phyloP scores from a whole-genome alignment of 1,284 basidiomycete species.

The Paramarasmius palmivorus region DNA sequence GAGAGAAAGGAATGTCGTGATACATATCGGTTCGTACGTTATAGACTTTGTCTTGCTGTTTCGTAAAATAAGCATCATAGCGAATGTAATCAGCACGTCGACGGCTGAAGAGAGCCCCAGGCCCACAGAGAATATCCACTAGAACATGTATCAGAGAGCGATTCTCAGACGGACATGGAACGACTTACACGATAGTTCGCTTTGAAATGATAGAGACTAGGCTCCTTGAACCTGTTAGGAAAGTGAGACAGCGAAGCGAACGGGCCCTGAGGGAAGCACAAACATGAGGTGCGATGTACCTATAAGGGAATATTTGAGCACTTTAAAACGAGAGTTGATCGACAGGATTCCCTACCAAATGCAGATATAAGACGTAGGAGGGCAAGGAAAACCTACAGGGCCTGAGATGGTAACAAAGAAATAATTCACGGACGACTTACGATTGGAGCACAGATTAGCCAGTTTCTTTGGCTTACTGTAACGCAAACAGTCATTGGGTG shows the following conservation, averaged over 20 bases:
- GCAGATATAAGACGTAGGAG: not conserved
- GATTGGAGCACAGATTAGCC: not conserved
- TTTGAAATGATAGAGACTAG: not conserved
- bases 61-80: slow-evolving; percentile 7
- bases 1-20: not conserved
- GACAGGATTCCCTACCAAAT: no score
- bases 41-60: not conserved
- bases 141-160: not conserved
- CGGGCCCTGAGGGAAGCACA: not conserved
- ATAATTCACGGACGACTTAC: not conserved
- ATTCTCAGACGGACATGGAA: not conserved
- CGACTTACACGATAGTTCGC: not conserved
- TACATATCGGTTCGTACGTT: slow-evolving; percentile 1
- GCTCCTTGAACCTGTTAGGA: not conserved
- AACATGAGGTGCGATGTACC: slow-evolving; percentile 1
- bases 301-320: not conserved
- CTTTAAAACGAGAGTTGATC: no score
- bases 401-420: no score
- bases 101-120: slow-evolving; percentile 8
- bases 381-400: not conserved
- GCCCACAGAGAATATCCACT: slow-evolving; percentile 8
- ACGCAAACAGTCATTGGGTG: no score
- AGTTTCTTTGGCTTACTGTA: not conserved
- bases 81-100: slow-evolving; percentile 7
- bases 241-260: not conserved